Base-by-base conservation (phyloP, 306 rosid species). In the Sechiopsis laciniata region DNA sequence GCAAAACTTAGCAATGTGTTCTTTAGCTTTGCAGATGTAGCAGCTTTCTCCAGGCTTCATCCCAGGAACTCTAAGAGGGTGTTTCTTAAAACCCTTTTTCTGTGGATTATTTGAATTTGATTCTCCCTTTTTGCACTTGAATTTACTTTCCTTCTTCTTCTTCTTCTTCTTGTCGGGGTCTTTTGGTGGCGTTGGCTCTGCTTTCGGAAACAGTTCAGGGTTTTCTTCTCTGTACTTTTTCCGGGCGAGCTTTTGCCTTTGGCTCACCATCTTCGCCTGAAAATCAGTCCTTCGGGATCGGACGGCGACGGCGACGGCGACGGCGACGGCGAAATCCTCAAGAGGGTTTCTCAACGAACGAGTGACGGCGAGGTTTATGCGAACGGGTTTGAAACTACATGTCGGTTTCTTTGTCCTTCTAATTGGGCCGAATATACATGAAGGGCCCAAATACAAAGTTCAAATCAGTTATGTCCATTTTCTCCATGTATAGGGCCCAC, bases 1-100 rank as follows among this genome's bases (percentile, higher is more conserved):
- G 57, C 98, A 94, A 51, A 84, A 80, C 81, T 89, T 94, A 51
- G 98, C 96, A 45, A 94, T 87, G 72, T 94, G 98, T 19, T 90
- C 90, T 19, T 59, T 71, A 40, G 83, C 84, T 74, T 81, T 87
- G 72, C 97, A 90, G 71, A 94, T 90, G 86, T 83, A 94, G 75
- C 98, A 90, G 76, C 84, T 87, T 1, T 94, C 98, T 16, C 97
- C 98, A 24, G 98, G 97, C 83, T 83, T 94, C 98, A 86, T 86
- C 5, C 98, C 98, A n/a, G 96, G 96, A 9, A 93, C 91, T 80
- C 97, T 82, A 12, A 90, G 90, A 10, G 91, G 97, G 80, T 82
- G 91, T 71, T 81, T 87, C 4, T 63, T 71, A 50, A 55, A 83
- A 15, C 60, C 78, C 68, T 50, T 83, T 70, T 81, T 85, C 50